These are phyloP conservation scores for Verticillium alfalfae DNA, from an alignment of 2,329 filamentous ascomycete genomes.

Conservation along the genomic window DNA sequence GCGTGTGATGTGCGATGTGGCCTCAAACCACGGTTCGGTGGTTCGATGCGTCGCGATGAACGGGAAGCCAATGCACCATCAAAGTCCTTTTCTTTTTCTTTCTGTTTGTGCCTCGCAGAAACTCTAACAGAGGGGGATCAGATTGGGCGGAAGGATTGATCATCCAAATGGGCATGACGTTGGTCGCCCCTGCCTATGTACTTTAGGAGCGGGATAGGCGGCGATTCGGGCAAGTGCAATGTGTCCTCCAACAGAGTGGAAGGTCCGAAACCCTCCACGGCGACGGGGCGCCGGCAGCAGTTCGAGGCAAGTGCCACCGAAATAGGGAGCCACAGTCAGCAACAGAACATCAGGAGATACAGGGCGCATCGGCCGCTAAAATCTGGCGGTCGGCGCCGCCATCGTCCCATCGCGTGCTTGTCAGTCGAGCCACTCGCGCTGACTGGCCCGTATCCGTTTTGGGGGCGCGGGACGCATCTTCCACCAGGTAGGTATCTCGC, in stretches of 20 bases:
- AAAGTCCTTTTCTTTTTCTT: not conserved
- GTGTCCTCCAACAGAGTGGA: not conserved
- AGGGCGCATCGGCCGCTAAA: conserved; percentile 7
- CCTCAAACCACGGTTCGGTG: not conserved
- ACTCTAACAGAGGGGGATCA: not conserved
- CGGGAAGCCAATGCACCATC: not conserved
- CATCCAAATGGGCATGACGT: not conserved
- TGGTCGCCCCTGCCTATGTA: not conserved
- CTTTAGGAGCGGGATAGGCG: not conserved
- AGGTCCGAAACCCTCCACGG: not conserved
- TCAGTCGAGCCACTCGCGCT: not conserved
- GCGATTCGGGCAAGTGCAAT: not conserved
- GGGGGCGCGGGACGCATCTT: not conserved
- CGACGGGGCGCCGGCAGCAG: not conserved
- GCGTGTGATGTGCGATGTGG: not conserved
- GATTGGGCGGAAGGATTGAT: not conserved
- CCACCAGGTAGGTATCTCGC: not conserved
- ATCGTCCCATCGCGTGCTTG: not conserved
- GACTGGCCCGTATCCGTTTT: not conserved
- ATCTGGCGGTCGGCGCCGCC: conserved; percentile 2
- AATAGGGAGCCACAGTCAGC: not conserved
- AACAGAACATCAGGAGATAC: conserved; percentile 13
- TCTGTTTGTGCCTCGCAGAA: not conserved
- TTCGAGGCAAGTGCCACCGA: not conserved
- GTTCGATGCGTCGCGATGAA: not conserved